Base-by-base conservation (phyloP, 2,329 filamentous ascomycete species). In the Exophiala aquamarina region DNA sequence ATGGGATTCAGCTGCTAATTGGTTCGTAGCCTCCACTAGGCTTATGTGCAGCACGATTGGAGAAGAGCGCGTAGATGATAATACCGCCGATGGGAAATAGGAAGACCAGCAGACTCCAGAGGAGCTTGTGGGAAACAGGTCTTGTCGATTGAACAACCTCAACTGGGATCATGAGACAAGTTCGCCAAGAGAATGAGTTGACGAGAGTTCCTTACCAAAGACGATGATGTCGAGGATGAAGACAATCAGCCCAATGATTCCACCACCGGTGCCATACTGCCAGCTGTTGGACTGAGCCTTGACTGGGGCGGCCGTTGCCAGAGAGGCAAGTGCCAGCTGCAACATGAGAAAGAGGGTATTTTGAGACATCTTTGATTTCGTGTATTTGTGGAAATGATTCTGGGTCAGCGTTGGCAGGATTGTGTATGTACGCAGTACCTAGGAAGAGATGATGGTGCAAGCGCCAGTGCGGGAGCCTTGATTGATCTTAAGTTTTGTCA, bases 31-130 rank as follows among this genome's bases (percentile, higher is more conserved):
- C 38, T 15, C 52, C 45, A 23, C 49, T 40, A 26, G 39, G 14
- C 28, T 49, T 49, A 34, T 55, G 49, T 2, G 35, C 34, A 15
- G 33, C 52, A 29, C 52, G 52, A 31, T 55, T 52, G n/a, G 49
- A 52, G 41, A 55, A 52, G 36, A 55, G 45, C 31, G 43, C 52
- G 49, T 55, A 55, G 42, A 55, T 42, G 29, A 55, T 41, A 32
- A 52, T 52, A 15, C 52, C 52, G n/a, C 51, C 17, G 28, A 55
- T 49, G 10, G 52, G 52, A 49, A 55, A 55, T 11, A 55, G 38
- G 49, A 55, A 45, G 38, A 52, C 44, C 15, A 55, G 35, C 6
- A 55, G 28, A 36, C 45, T 39, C 52, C 52, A 55, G 2, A 43
- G 37, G 2, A 55, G 17, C 23, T 55, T 55, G 49, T 55, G 49